Percentiles rank a stretch among this genome's conserved stretches.
phyloP scores from a whole-genome alignment of 2,329 filamentous ascomycete species.

The Teratosphaeria gauchensis region DNA sequence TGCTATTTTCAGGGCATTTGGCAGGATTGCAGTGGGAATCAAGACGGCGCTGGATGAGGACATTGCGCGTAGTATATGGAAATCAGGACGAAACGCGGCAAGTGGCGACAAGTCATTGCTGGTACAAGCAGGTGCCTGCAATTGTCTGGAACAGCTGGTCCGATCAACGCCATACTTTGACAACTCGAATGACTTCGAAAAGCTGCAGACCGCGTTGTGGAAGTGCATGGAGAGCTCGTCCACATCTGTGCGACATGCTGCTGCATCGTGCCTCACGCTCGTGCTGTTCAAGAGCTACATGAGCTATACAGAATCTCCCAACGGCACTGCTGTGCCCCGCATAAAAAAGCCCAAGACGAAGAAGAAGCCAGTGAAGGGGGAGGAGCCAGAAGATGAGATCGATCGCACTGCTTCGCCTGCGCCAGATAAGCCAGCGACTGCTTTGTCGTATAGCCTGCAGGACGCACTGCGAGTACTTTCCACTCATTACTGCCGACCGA shows the following conservation, averaged over 20 bases:
- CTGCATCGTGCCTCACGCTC: slow-evolving; percentile 74
- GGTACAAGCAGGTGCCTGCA: slow-evolving; percentile 69
- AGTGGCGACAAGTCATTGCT: slow-evolving; percentile 72
- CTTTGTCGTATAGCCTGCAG: slow-evolving; percentile 62
- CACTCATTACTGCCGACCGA: slow-evolving; percentile 65
- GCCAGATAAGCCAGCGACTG: slow-evolving; percentile 59
- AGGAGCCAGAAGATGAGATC: slow-evolving; percentile 57
- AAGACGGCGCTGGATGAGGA: slow-evolving; percentile 70
- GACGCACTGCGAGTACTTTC: slow-evolving; percentile 75
- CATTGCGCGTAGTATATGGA: slow-evolving; percentile 86
- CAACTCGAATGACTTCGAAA: slow-evolving; percentile 83
- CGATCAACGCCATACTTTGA: slow-evolving; percentile 72
- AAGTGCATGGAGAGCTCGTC: slow-evolving; percentile 76
- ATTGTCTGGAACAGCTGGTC: slow-evolving; percentile 65
- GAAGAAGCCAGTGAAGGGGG: slow-evolving; percentile 56
- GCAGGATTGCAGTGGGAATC: slow-evolving; percentile 68
- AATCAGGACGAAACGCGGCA: slow-evolving; percentile 69
- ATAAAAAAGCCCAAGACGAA: slow-evolving; percentile 63
- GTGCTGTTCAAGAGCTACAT: slow-evolving; percentile 61
- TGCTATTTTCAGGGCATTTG: slow-evolving; percentile 64
- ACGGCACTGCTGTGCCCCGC: slow-evolving; percentile 44
- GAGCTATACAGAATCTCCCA: slow-evolving; percentile 53
- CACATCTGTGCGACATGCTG: slow-evolving; percentile 68
- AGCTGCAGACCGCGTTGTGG: slow-evolving; percentile 69
- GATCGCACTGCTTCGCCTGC: slow-evolving; percentile 64